phyloP scores from a whole-genome alignment of 2,329 filamentous ascomycete species.

The Pyricularia grisea region DNA sequence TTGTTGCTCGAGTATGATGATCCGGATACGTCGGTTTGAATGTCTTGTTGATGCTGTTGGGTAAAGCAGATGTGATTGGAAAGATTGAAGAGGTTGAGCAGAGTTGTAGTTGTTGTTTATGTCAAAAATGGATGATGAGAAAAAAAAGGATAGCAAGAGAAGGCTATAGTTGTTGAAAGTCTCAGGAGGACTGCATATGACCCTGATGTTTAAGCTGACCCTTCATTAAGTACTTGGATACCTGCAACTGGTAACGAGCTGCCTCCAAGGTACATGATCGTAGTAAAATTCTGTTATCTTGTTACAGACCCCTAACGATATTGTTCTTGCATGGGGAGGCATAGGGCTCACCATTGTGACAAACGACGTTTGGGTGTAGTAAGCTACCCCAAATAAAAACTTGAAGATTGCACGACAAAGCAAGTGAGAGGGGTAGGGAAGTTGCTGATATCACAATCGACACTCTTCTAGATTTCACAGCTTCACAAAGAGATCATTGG shows the following conservation, averaged over 20 bases:
- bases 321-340: not conserved
- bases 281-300: too few relatives aligned
- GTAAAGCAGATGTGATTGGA: not conserved
- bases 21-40: not conserved
- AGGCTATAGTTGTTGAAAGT: not conserved
- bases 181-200: not conserved
- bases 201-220: not conserved
- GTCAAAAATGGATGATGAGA: not conserved
- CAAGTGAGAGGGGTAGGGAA: not conserved
- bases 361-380: not conserved
- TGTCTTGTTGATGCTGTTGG: not conserved
- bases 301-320: not conserved
- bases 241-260: too few relatives aligned
- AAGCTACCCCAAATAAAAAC: not conserved
- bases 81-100: too few relatives aligned
- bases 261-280: too few relatives aligned
- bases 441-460: not conserved
- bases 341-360: not conserved
- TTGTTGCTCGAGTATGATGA: not conserved
- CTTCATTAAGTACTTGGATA: too few relatives aligned
- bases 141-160: not conserved
- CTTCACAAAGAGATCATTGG: not conserved
- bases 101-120: not conserved
- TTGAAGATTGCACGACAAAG: not conserved
- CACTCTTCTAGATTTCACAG: not conserved